Evolutionary conservation across 192 early-diverging fungal species (phyloP).

Genomic region (Coemansia sp.): DNA sequence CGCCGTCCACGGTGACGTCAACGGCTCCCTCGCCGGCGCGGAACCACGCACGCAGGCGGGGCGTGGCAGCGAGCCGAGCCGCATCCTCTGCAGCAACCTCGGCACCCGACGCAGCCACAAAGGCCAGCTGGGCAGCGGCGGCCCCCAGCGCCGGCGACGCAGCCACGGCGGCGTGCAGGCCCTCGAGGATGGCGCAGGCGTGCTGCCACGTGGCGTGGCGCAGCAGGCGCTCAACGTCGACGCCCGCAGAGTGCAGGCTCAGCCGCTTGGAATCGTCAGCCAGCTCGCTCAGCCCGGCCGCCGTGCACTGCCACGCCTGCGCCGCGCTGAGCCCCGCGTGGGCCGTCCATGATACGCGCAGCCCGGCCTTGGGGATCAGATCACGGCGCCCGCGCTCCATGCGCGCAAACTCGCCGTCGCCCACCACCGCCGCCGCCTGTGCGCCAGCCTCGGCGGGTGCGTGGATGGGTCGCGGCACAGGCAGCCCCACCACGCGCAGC

Average conservation of each 20-base stretch:
- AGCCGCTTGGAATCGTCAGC: conserved; percentile 7
- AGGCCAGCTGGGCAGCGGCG: conserved; percentile 34
- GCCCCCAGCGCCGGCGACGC: conserved; percentile 28
- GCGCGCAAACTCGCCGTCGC: conserved; percentile 19
- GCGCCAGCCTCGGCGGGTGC: conserved; percentile 29
- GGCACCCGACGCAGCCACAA: conserved; percentile 22
- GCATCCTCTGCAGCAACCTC: conserved; percentile 12
- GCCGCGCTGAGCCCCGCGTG: conserved; percentile 23
- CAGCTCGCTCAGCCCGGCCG: conserved; percentile 22
- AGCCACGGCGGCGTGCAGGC: conserved; percentile 16
- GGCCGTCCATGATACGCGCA: conserved; percentile 36
- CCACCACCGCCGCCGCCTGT: neutral
- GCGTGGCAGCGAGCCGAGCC: conserved; percentile 12
- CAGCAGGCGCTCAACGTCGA: conserved; percentile 36
- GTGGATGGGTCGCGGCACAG: conserved; percentile 47
- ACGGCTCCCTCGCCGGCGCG: conserved; percentile 42
- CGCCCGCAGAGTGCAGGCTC: conserved; percentile 18
- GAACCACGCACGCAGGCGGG: conserved; percentile 51
- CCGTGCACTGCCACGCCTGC: conserved; percentile 39
- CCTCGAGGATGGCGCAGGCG: conserved; percentile 28
- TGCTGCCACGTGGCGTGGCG: conserved; percentile 46
- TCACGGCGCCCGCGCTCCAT: conserved; percentile 43
- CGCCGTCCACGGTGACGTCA: conserved; percentile 40
- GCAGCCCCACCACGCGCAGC: conserved; percentile 21
- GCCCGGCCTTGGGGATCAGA: conserved; percentile 42